Conservation (phyloP, 1,284 basidiomycete genomes). For the Ustilago lituana region DNA sequence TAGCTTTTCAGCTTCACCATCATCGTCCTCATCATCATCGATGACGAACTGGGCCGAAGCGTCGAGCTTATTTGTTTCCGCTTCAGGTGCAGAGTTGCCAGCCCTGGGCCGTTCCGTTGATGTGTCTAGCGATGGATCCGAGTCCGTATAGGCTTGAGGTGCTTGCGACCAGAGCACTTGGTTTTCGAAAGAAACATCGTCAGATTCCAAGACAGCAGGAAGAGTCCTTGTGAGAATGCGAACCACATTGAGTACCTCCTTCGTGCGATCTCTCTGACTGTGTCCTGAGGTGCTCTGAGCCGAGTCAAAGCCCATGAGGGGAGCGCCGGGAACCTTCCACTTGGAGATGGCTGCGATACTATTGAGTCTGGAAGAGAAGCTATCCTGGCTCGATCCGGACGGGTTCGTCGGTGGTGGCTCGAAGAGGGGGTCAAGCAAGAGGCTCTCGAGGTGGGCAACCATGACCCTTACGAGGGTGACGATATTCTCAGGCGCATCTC, state of each 20-base stretch:
- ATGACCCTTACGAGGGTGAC: conserved; percentile 59
- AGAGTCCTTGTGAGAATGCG: conserved; percentile 59
- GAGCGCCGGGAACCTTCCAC: conserved; percentile 30
- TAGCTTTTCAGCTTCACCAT: conserved; percentile 13
- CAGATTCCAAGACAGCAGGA: conserved; percentile 50
- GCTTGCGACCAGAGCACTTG: conserved; percentile 46
- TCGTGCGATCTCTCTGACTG: conserved; percentile 44
- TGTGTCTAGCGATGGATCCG: not conserved
- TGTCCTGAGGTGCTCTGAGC: not conserved
- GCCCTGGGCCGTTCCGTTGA: not conserved
- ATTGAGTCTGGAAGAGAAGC: conserved; percentile 8
- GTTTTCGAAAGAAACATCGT: conserved; percentile 32
- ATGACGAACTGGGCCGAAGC: conserved; percentile 59
- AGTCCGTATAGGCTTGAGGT: conserved; percentile 18
- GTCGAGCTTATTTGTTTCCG: conserved; percentile 49
- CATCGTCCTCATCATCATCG: conserved; percentile 54
- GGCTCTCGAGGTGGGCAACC: conserved; percentile 59
- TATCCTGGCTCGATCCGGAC: conserved; percentile 8
- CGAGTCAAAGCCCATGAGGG: conserved; percentile 16
- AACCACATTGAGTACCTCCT: conserved; percentile 62
- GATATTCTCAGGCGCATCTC: conserved; percentile 58
- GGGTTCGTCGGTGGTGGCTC: conserved; percentile 38
- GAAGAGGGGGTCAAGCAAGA: conserved; percentile 56
- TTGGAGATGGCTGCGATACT: conserved; percentile 27
- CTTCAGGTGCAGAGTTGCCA: not conserved